phyloP scores from a whole-genome alignment of 495 filamentous ascomycete genomes.

The Rhypophila decipiens region DNA sequence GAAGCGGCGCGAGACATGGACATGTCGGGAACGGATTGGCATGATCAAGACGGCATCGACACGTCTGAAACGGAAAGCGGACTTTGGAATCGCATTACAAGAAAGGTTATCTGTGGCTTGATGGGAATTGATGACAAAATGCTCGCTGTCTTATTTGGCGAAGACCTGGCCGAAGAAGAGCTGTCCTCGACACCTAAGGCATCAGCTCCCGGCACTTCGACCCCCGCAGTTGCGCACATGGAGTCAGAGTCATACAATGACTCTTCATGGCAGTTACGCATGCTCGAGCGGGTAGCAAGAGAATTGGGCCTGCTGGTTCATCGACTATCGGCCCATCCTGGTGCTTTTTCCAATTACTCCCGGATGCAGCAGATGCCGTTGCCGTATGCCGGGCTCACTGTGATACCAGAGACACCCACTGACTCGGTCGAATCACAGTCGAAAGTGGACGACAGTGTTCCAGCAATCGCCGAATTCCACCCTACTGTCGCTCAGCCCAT shows the following conservation, averaged over 20 bases:
- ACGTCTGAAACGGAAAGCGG: slow-evolving; percentile 47
- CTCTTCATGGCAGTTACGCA: slow-evolving; percentile 63
- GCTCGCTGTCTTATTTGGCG: slow-evolving; percentile 81
- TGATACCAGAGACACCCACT: slow-evolving; percentile 42
- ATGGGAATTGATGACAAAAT: slow-evolving; percentile 86
- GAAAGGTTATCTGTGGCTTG: slow-evolving; percentile 78
- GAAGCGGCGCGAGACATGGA: slow-evolving; percentile 28
- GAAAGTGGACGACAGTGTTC: slow-evolving; percentile 14
- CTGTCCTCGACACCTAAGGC: slow-evolving; percentile 36
- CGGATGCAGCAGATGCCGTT: slow-evolving; percentile 44
- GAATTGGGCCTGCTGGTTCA: slow-evolving; percentile 81
- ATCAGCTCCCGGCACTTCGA: slow-evolving; percentile 14
- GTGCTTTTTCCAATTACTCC: slow-evolving; percentile 74
- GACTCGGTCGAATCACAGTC: slow-evolving; percentile 19
- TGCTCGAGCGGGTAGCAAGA: slow-evolving; percentile 76
- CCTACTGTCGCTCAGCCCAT: slow-evolving; percentile 40
- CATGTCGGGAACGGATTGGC: slow-evolving; percentile 29
- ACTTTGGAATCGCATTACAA: slow-evolving; percentile 75
- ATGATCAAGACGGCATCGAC: slow-evolving; percentile 32
- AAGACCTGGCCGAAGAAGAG: slow-evolving; percentile 56
- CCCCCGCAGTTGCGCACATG: slow-evolving; percentile 18
- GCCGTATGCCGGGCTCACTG: slow-evolving; percentile 49
- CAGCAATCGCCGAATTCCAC: slow-evolving; percentile 36
- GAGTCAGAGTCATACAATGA: slow-evolving; percentile 34
- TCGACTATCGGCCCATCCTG: slow-evolving; percentile 65